These are phyloP conservation scores for Penicillium verrucosum DNA, from an alignment of 2,329 filamentous ascomycete genomes.

Conservation along the genomic window DNA sequence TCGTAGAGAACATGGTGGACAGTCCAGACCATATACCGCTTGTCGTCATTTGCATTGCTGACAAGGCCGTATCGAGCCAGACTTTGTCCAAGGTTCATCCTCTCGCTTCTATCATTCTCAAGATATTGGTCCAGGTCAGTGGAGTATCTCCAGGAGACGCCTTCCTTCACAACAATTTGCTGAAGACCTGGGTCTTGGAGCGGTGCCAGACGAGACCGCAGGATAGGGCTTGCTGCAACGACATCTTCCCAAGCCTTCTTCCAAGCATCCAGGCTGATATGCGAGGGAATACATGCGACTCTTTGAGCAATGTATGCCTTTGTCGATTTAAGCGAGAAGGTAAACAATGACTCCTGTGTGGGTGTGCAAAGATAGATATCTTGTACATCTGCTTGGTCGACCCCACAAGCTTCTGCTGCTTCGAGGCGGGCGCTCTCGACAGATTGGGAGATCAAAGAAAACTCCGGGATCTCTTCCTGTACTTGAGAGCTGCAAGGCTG, in stretches of 20 bases:
- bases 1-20: slow-evolving; percentile 54
- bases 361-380: slow-evolving; percentile 45
- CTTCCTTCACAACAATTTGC: slow-evolving; percentile 37
- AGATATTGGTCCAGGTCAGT: slow-evolving; percentile 27
- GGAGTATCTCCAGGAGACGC: slow-evolving; percentile 31
- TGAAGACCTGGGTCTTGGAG: slow-evolving; percentile 34
- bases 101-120: slow-evolving; percentile 23
- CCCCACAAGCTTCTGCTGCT: slow-evolving; percentile 36
- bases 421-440: slow-evolving; percentile 36
- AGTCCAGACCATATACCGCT: slow-evolving; percentile 47
- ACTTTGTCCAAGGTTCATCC: slow-evolving; percentile 36
- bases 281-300: slow-evolving; percentile 35
- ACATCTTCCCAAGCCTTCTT: slow-evolving; percentile 46
- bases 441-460: slow-evolving; percentile 34
- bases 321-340: slow-evolving; percentile 44
- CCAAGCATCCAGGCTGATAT: slow-evolving; percentile 39
- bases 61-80: slow-evolving; percentile 39
- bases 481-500: slow-evolving; percentile 26
- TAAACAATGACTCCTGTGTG: slow-evolving; percentile 44
- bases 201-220: slow-evolving; percentile 47
- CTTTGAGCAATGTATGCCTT: slow-evolving; percentile 48
- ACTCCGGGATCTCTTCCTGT: slow-evolving; percentile 26
- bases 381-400: slow-evolving; percentile 29
- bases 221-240: slow-evolving; percentile 41
- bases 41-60: slow-evolving; percentile 19